Evolutionary conservation across 331 rosid species (phyloP), one percentile per base, ranked within the genome.

Genomic region (Malus hybrid): DNA sequence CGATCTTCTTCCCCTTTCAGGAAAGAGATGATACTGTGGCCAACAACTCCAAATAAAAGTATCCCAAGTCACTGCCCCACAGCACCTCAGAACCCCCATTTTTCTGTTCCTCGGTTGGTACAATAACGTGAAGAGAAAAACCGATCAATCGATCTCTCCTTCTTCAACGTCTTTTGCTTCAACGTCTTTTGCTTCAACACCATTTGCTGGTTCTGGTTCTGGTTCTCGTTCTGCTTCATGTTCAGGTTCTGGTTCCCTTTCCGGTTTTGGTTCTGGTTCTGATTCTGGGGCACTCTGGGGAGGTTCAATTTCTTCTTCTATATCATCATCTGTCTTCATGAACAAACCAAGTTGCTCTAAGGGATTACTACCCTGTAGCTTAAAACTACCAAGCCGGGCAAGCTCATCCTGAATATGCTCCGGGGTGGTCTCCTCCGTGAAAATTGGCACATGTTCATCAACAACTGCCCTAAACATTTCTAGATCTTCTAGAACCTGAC

Each of bases 321-420:
- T 88, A 52, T 93, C 98, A 19, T 90, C 98, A 13, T 93, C 97
- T 14, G 20, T 78, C 84, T 93, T 93, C 93, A 89, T 91, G 86
- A 84, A 91, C 74, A 93, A 81, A n/a, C 98, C 98, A 58, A 93
- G 86, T 81, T 83, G 88, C 80, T 91, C 97, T 19, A 93, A 83
- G 69, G 97, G 89, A 70, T 93, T 88, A 80, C 84, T 58, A 63
- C 96, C 97, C 80, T 84, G 92, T 39, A 89, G 82, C 52, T 85
- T 91, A 76, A 86, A 86, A 74, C 92, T 84, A 77, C 90, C 92
- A 60, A 89, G 81, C 20, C 66, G 26, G 34, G 39, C 67, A 63
- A 63, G 67, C 34, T 74, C 89, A 78, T 81, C 77, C 70, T 81
- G 82, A 70, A 78, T 77, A 78, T 63, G 72, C 70, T 89, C 97